phyloP scores from a whole-genome alignment of 1,139 yeast genomes.

The Pichia sp. region DNA sequence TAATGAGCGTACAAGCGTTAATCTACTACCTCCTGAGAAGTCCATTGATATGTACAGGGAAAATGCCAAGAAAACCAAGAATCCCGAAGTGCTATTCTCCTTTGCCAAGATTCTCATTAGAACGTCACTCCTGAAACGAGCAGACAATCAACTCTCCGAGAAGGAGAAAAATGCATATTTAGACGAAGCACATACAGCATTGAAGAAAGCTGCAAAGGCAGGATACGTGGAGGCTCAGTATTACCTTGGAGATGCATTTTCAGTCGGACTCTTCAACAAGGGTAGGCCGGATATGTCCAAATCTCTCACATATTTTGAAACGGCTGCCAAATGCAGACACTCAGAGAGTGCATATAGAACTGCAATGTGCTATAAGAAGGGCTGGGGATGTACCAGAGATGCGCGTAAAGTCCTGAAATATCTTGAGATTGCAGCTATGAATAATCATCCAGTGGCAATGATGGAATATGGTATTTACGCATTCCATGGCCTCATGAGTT shows the following conservation, averaged over 20 bases:
- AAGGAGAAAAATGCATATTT: conserved; percentile 43
- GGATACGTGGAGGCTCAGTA: conserved; percentile 91
- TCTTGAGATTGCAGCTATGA: conserved; percentile 79
- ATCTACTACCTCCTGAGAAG: conserved; percentile 67
- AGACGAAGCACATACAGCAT: conserved; percentile 68
- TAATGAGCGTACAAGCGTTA: neutral
- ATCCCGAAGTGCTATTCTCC: conserved; percentile 79
- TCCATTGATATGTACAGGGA: conserved; percentile 83
- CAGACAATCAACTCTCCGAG: conserved; percentile 10
- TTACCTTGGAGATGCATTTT: conserved; percentile 77
- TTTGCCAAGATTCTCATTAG: conserved; percentile 56
- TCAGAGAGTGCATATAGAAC: conserved; percentile 88
- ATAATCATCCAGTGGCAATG: conserved; percentile 95
- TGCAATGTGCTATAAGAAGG: conserved; percentile 87
- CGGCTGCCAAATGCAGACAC: conserved; percentile 93
- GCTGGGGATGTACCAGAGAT: conserved; percentile 87
- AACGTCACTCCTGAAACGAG: conserved; percentile 17
- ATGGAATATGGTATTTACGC: conserved; percentile 83
- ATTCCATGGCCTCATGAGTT: conserved; percentile 79
- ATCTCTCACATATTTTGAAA: conserved; percentile 68
- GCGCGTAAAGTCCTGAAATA: conserved; percentile 81
- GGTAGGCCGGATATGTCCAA: conserved; percentile 78
- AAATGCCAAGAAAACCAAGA: conserved; percentile 79
- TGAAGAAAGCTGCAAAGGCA: conserved; percentile 67
- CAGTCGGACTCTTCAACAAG: conserved; percentile 61